Base-by-base conservation (phyloP, 345 rosid genomes). In the Acer negundo region DNA sequence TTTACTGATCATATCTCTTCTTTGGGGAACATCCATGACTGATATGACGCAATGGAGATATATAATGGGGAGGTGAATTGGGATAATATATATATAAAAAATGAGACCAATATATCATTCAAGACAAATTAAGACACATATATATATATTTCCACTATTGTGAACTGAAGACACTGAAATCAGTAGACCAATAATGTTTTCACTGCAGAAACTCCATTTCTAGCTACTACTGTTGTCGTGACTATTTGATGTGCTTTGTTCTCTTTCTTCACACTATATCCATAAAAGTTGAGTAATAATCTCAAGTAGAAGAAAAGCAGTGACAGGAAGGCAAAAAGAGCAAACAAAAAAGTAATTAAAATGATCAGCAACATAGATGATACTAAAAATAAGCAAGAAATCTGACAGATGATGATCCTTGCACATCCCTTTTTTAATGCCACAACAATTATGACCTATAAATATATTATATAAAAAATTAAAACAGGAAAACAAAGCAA, bases 11-110 rank as follows among this genome's bases (percentile, higher is more conserved):
- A 71, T 74, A 78, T 78, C 75, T 68, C 75, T 79, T 67, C 71
- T 67, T 80, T 74, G 42, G 81, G 87, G 83, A 61, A 80, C 85
- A 82, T 46, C 20, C 15, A 61, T 71, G 73, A 77, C 69, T 74
- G 84, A 78, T 24, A 70, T 62, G 86, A 80, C 84, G 79, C 77
- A 77, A 31, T 67, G 46, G 65, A 75, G 75, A 4, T 35, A 35
- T 4, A 35, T 35, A 35, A 35, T 35, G 38, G 38, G 38, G 6
- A 35, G 38, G 38, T 35, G 38, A 35, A 35, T 35, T 35, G 38
- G 38, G 6, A 35, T 42, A 42, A 69, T 38, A 75, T 17, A 19
- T 16, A 55, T 55, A 3, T 55, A 62, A 75, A 58, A 47, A 67
- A 84, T 70, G 66, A 79, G 66, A 65, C 61, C 49, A 70, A 58